phyloP scores from a whole-genome alignment of 2,329 filamentous ascomycete species.

The Plectosphaerella cucumerina region DNA sequence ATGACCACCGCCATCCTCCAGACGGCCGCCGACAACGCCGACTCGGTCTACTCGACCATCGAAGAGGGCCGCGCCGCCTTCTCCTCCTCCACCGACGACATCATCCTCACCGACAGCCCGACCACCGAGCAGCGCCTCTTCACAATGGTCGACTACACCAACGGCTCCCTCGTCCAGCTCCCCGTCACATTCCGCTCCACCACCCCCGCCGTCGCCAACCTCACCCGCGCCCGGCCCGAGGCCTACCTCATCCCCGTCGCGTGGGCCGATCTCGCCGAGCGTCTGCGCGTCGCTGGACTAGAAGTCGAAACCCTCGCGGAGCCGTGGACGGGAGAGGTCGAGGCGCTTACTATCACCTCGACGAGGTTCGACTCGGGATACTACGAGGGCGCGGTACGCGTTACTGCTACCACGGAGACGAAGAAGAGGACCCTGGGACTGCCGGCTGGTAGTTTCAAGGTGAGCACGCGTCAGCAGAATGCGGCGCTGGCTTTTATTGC shows the following conservation, averaged over 20 bases:
- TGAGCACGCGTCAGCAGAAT: slow-evolving; percentile 20
- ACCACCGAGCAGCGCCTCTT: slow-evolving; percentile 17
- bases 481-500: slow-evolving; percentile 20
- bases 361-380: slow-evolving; percentile 9
- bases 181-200: slow-evolving; percentile 18
- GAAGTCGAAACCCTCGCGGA: slow-evolving; percentile 15
- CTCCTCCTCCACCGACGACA: slow-evolving; percentile 16
- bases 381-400: slow-evolving; percentile 18
- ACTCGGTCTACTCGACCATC: slow-evolving; percentile 13
- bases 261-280: slow-evolving; percentile 18
- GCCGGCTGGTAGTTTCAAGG: slow-evolving; percentile 19
- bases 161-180: slow-evolving; percentile 16
- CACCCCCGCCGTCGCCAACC: slow-evolving; percentile 18
- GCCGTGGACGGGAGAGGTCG: slow-evolving; percentile 16
- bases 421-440: slow-evolving; percentile 14
- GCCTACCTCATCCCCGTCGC: slow-evolving; percentile 21
- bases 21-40: slow-evolving; percentile 17
- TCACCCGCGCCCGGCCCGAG: slow-evolving; percentile 19
- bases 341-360: slow-evolving; percentile 15
- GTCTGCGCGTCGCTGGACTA: slow-evolving; percentile 17
- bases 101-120: slow-evolving; percentile 17
- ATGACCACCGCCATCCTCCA: slow-evolving; percentile 19
- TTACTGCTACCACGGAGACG: slow-evolving; percentile 16
- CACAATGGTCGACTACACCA: slow-evolving; percentile 19
- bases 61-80: slow-evolving; percentile 17